These are phyloP conservation scores for Aegle marmelos DNA, from an alignment of 345 rosid species.

Conservation along the genomic window DNA sequence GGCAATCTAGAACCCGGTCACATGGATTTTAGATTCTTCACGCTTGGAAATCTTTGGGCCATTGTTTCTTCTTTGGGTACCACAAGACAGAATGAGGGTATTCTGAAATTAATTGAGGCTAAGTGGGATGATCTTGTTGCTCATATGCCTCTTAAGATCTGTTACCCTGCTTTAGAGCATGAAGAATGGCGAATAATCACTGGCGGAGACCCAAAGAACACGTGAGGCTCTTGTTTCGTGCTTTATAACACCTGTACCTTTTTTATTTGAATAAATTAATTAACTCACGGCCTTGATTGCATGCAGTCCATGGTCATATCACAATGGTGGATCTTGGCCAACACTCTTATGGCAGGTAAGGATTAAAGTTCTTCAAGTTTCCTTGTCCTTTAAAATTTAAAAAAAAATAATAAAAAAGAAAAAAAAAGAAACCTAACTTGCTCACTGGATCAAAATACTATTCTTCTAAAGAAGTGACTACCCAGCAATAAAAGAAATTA, in stretches of 20 bases:
- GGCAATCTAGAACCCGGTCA: conserved; percentile 97
- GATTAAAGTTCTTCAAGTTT: neutral
- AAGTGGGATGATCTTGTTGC: conserved; percentile 95
- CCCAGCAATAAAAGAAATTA: neutral
- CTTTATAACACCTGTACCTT: neutral
- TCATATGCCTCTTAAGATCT: conserved; percentile 92
- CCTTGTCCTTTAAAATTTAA: neutral
- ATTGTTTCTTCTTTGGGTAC: conserved; percentile 73
- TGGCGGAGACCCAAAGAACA: conserved; percentile 97
- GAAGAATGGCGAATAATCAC: conserved; percentile 97
- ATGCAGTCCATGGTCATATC: conserved; percentile 96
- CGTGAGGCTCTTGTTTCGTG: conserved; percentile 46
- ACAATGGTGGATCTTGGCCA: conserved; percentile 99
- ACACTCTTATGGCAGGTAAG: conserved; percentile 92
- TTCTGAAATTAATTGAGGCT: conserved; percentile 68
- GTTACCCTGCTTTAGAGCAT: conserved; percentile 83
- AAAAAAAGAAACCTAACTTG: too few relatives aligned
- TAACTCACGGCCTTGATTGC: conserved; percentile 1
- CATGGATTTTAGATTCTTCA: conserved; percentile 98
- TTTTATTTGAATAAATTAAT: neutral
- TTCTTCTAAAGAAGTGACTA: neutral
- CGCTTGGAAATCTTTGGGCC: conserved; percentile 92
- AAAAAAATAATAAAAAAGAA: too few relatives aligned
- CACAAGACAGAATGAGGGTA: conserved; percentile 66
- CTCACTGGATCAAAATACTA: neutral